Evolutionary conservation across 169 alveolate genomes (phyloP).

Genomic region (Plasmodium cynomolgi): DNA sequence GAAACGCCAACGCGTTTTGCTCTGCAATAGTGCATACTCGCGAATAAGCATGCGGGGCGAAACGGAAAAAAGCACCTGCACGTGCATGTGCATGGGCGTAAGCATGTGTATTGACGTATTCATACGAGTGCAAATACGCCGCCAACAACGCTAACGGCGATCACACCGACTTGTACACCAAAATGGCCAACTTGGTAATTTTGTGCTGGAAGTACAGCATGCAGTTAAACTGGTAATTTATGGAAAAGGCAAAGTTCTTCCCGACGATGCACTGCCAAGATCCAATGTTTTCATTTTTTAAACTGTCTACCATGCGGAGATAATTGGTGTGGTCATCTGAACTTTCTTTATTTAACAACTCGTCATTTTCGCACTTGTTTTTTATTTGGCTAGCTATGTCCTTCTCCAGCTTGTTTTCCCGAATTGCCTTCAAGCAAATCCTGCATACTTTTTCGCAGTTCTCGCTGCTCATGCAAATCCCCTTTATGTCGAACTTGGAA

Average conservation of each 20-base stretch:
- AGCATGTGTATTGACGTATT: neutral
- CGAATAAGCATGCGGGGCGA: neutral
- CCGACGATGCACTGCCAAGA: slow-evolving; percentile 77
- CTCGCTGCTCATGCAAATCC: slow-evolving; percentile 72
- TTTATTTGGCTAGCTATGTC: slow-evolving; percentile 74
- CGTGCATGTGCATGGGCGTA: neutral
- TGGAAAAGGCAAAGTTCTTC: slow-evolving; percentile 69
- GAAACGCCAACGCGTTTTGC: neutral
- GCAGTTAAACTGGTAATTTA: slow-evolving; percentile 60
- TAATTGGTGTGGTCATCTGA: slow-evolving; percentile 23
- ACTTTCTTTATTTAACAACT: slow-evolving; percentile 53
- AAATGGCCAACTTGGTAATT: slow-evolving; percentile 40
- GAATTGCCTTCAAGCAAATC: slow-evolving; percentile 60
- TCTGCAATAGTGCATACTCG: neutral
- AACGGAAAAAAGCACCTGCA: neutral
- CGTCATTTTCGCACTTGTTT: slow-evolving; percentile 71
- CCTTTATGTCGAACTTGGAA: slow-evolving; percentile 59
- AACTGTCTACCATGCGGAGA: slow-evolving; percentile 26
- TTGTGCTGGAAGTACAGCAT: slow-evolving; percentile 66
- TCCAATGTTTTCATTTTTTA: slow-evolving; percentile 65
- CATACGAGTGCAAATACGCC: neutral
- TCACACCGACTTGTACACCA: slow-evolving; percentile 47
- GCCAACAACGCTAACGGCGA: neutral
- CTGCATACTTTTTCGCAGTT: slow-evolving; percentile 56
- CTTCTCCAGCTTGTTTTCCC: slow-evolving; percentile 64